phyloP scores from a whole-genome alignment of 2,329 filamentous ascomycete genomes.

The Pseudopithomyces chartarum region DNA sequence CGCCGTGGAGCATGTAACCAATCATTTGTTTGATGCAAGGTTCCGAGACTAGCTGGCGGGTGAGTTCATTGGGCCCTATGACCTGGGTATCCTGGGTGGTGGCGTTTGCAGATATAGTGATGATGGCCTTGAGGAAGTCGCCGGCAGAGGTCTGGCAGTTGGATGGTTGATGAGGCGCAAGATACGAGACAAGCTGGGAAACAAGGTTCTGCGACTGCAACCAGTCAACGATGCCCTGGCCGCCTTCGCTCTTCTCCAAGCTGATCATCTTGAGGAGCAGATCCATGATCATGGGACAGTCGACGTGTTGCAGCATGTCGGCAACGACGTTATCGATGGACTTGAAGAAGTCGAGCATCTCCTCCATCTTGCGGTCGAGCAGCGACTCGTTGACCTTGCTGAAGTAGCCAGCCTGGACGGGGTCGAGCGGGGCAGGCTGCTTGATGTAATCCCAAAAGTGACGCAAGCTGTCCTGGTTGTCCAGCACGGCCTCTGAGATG shows the following conservation, averaged over 20 bases:
- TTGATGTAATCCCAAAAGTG: slow-evolving; percentile 92
- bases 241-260: slow-evolving; percentile 87
- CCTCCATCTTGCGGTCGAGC: slow-evolving; percentile 96
- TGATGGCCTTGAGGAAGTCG: slow-evolving; percentile 97
- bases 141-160: slow-evolving; percentile 95
- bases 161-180: slow-evolving; percentile 82
- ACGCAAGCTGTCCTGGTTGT: slow-evolving; percentile 76
- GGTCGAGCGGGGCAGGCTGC: slow-evolving; percentile 82
- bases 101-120: slow-evolving; percentile 97
- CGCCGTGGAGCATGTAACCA: slow-evolving; percentile 86
- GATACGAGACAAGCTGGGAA: slow-evolving; percentile 81
- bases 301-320: slow-evolving; percentile 88
- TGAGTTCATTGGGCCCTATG: slow-evolving; percentile 96
- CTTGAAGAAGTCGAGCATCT: slow-evolving; percentile 92
- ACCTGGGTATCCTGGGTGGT: slow-evolving; percentile 99
- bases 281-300: slow-evolving; percentile 99
- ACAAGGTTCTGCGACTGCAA: slow-evolving; percentile 88
- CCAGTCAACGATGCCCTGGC: slow-evolving; percentile 97
- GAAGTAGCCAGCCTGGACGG: slow-evolving; percentile 95
- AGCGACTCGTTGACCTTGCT: slow-evolving; percentile 99
- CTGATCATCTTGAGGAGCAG: slow-evolving; percentile 95
- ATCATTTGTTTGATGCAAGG: slow-evolving; percentile 85
- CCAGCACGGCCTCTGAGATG: slow-evolving; percentile 89
- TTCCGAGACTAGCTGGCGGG: slow-evolving; percentile 88
- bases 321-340: slow-evolving; percentile 79